These are phyloP conservation scores for Phalaenopsis hybrid DNA, from an alignment of 116 monocot species.

Conservation along the genomic window DNA sequence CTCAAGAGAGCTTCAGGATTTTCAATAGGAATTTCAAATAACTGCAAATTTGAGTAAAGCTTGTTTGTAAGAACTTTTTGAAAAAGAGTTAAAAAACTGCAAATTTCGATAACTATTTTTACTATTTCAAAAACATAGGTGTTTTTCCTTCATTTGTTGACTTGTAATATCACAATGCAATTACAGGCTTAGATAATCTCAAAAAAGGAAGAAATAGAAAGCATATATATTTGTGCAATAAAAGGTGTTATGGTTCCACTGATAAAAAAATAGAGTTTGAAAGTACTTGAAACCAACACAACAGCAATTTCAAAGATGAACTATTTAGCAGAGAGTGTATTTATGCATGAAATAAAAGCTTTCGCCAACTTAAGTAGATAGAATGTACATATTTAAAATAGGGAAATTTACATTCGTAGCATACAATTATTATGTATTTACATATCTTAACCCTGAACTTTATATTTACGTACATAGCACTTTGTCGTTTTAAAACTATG, in stretches of 20 bases:
- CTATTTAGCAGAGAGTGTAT: background rate
- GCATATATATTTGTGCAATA: background rate
- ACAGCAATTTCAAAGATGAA: background rate
- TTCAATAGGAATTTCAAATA: conserved; percentile 81
- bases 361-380: background rate
- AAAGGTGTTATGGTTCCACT: background rate
- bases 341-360: background rate
- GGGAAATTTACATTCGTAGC: too few species aligned
- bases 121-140: background rate
- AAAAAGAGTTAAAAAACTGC: background rate
- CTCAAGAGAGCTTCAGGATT: conserved; percentile 50
- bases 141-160: background rate
- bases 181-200: background rate
- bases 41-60: conserved; percentile 29
- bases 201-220: background rate
- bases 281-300: background rate
- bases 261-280: background rate
- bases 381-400: background rate
- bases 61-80: background rate
- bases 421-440: too few species aligned
- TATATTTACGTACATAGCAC: too few species aligned
- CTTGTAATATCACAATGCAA: background rate
- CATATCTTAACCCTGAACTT: too few species aligned
- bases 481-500: too few species aligned
- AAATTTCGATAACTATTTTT: background rate